Evolutionary conservation across 305 asterid genomes (phyloP).

Genomic region (Rubia tinctorum): DNA sequence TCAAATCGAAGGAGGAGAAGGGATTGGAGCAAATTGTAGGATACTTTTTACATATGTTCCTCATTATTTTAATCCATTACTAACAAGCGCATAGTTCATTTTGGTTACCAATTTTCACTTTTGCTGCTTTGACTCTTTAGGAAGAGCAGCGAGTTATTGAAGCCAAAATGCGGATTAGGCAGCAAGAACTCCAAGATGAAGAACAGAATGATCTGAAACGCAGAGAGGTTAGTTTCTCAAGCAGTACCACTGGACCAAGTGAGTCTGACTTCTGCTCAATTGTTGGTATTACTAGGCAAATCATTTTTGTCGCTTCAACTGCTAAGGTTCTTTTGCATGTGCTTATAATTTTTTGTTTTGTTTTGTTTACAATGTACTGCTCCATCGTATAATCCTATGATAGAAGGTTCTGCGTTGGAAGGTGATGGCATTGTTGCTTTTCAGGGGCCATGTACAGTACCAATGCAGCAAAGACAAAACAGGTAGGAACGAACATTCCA

Average conservation of each 20-base stretch:
- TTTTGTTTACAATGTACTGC: slow-evolving; percentile 28
- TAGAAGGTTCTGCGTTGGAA: slow-evolving; percentile 65
- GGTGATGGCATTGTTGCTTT: slow-evolving; percentile 53
- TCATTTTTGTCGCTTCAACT: neutral
- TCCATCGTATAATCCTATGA: slow-evolving; percentile 52
- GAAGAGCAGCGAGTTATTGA: slow-evolving; percentile 97
- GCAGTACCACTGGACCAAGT: slow-evolving; percentile 47
- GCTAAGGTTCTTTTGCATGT: slow-evolving; percentile 12
- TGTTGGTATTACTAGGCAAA: slow-evolving; percentile 41
- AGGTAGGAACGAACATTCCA: slow-evolving; percentile 36
- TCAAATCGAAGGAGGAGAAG: slow-evolving; percentile 58
- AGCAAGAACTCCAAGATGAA: slow-evolving; percentile 87
- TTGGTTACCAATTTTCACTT: neutral
- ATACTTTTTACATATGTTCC: slow-evolving; percentile 6
- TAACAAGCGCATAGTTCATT: neutral
- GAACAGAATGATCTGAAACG: slow-evolving; percentile 63
- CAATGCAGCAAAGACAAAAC: slow-evolving; percentile 52
- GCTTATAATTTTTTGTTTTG: slow-evolving; percentile 13
- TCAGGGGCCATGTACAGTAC: slow-evolving; percentile 47
- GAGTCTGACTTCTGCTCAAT: slow-evolving; percentile 62
- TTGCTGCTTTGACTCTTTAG: slow-evolving; percentile 29
- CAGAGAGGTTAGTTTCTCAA: slow-evolving; percentile 58
- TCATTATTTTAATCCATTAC: neutral
- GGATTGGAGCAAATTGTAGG: slow-evolving; percentile 95
- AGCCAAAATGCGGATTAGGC: slow-evolving; percentile 96